Evolutionary conservation across 2,329 filamentous ascomycete species (phyloP).

Genomic region (Keithomyces neogunnii): DNA sequence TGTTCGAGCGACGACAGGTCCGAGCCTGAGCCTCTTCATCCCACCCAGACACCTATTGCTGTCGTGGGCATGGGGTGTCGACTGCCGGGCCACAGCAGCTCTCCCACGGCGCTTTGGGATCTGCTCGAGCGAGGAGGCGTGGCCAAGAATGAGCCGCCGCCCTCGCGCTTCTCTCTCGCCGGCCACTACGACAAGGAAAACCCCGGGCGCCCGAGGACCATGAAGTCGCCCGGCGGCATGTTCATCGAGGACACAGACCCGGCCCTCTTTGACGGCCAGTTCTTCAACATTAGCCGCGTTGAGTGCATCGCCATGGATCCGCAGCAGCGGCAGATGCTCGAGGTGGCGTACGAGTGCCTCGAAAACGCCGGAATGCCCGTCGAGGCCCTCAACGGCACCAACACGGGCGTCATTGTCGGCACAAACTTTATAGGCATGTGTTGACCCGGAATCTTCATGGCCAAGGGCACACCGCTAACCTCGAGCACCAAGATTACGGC

Average conservation of each 20-base stretch:
- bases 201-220: background rate
- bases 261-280: background rate
- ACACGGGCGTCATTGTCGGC: no score
- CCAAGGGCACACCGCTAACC: no score
- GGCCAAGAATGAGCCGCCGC: background rate
- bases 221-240: background rate
- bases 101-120: constrained; percentile 12
- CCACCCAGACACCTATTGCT: background rate
- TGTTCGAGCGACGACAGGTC: no score
- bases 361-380: background rate
- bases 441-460: no score
- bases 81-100: constrained; percentile 10
- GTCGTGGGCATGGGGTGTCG: constrained; percentile 9
- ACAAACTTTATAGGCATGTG: no score
- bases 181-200: background rate
- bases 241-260: background rate
- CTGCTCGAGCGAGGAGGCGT: no score
- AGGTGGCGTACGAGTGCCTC: background rate
- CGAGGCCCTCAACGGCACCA: background rate
- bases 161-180: background rate
- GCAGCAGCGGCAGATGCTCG: background rate
- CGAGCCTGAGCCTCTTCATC: no score
- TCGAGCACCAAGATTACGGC: background rate
- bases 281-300: background rate
- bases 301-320: background rate